Base-by-base conservation (phyloP, 2,329 filamentous ascomycete genomes). In the Penicillium paneum region DNA sequence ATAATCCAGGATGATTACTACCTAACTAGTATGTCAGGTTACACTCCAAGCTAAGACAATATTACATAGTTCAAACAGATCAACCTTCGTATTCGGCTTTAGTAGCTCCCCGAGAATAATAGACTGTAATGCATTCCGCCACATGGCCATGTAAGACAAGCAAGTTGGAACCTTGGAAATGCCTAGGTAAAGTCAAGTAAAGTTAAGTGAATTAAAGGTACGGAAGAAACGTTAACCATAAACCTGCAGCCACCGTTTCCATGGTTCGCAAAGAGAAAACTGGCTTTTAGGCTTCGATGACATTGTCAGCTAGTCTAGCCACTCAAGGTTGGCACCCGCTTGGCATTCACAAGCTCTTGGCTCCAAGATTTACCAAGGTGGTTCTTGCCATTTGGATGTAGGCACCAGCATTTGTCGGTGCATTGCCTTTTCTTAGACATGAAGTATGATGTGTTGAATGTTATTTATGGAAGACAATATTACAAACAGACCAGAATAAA, bases 221-320 rank as follows among this genome's bases (percentile, higher is more conserved):
- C 42, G 17, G 29, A 44, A 21, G n/a, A 47, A 39, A 57, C 54
- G 38, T 45, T 42, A 42, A 52, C 42, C 41, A 38, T 54, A 52
- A 50, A 32, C 29, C 34, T 34, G 35, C 17, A 31, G 35, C 45
- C 41, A 38, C 34, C 34, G 24, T 38, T 51, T 40, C 62, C 62
- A 63, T 58, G 55, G 60, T 55, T 57, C 50, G n/a, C 10, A 49
- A 40, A 26, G 26, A 31, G 15, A 35, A 52, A 47, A 48, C 29
- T 52, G 58, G 52, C 49, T 58, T 56, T 64, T 54, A 64, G 61
- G 49, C 58, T 63, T 63, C 39, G 47, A 48, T 64, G 61, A 63
- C 60, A 64, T 56, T 49, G 19, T 28, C 12, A 21, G 39, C 31
- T 26, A 46, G 34, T 19, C 26, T 39, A 29, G 36, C 41, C 42